A percentile compares a stretch with the other conserved stretches of the same genome.
Evolutionary conservation across 306 rosid species (phyloP).

Genomic region (Biancaea sappan): DNA sequence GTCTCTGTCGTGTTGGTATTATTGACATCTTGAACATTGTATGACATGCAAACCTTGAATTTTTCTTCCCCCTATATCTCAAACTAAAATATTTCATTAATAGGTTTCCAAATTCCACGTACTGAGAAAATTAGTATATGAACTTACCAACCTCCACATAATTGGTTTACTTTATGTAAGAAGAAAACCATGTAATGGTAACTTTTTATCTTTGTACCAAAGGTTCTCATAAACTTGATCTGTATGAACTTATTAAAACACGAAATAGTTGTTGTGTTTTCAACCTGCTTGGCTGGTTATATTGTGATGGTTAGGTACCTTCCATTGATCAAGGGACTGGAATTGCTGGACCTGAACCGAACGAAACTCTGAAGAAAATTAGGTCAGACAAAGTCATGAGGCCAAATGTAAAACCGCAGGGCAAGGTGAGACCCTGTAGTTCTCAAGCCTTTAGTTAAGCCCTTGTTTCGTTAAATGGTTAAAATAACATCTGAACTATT

Average conservation of each 20-base stretch:
- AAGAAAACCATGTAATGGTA: not conserved
- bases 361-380: slow-evolving; percentile 50
- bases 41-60: not conserved
- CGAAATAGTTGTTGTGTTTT: not conserved
- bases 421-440: slow-evolving; percentile 50
- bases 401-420: slow-evolving; percentile 60
- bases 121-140: not conserved
- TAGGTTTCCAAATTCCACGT: not conserved
- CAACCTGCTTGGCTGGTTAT: slow-evolving; percentile 20
- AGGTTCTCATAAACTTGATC: not conserved
- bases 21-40: not conserved
- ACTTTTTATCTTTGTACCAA: not conserved
- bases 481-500: slow-evolving; percentile 21
- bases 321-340: slow-evolving; percentile 73
- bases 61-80: not conserved
- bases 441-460: slow-evolving; percentile 22
- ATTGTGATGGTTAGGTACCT: slow-evolving; percentile 59
- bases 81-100: too few species aligned
- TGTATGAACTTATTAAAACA: not conserved
- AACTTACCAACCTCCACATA: not conserved
- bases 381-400: slow-evolving; percentile 71
- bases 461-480: slow-evolving; percentile 19
- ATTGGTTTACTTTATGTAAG: not conserved
- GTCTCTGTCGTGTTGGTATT: not conserved
- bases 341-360: slow-evolving; percentile 62